Percentiles rank a stretch among this genome's conserved stretches.
These are phyloP conservation scores for Candida peoriensis DNA, from an alignment of 805 yeast species.

Conservation along the genomic window DNA sequence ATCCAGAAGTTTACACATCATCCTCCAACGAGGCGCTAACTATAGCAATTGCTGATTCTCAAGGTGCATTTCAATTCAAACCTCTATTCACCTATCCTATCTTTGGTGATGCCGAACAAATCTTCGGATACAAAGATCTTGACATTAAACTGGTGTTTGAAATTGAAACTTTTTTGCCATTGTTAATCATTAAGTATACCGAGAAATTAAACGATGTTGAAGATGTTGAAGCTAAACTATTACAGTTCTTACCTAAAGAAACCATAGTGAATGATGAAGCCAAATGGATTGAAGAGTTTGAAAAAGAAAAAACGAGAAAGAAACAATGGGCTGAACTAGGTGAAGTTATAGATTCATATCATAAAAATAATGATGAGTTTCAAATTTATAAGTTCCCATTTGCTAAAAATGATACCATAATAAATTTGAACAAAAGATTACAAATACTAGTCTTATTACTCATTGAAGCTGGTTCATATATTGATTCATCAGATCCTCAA, in stretches of 20 bases:
- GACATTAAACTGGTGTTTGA: conserved; percentile 68
- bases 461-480: conserved; percentile 91
- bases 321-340: conserved; percentile 31
- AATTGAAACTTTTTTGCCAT: conserved; percentile 66
- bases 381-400: conserved; percentile 43
- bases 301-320: conserved; percentile 38
- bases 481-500: conserved; percentile 65
- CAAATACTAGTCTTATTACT: conserved; percentile 78
- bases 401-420: conserved; percentile 32
- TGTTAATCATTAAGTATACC: conserved; percentile 53
- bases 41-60: conserved; percentile 53
- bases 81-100: conserved; percentile 90
- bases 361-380: conserved; percentile 34
- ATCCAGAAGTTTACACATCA: conserved; percentile 71
- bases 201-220: conserved; percentile 49
- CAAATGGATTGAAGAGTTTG: conserved; percentile 57
- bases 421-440: conserved; percentile 58
- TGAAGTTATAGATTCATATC: conserved; percentile 30
- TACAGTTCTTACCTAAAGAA: conserved; percentile 56
- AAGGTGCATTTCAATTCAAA: conserved; percentile 57
- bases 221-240: conserved; percentile 52
- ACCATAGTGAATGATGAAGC: conserved; percentile 59
- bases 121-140: conserved; percentile 77
- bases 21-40: conserved; percentile 66
- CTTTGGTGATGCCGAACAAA: conserved; percentile 85